Percentiles rank a stretch among this genome's conserved stretches.
These are phyloP conservation scores for Leccinum broughii DNA, from an alignment of 768 basidiomycete species.

Conservation along the genomic window DNA sequence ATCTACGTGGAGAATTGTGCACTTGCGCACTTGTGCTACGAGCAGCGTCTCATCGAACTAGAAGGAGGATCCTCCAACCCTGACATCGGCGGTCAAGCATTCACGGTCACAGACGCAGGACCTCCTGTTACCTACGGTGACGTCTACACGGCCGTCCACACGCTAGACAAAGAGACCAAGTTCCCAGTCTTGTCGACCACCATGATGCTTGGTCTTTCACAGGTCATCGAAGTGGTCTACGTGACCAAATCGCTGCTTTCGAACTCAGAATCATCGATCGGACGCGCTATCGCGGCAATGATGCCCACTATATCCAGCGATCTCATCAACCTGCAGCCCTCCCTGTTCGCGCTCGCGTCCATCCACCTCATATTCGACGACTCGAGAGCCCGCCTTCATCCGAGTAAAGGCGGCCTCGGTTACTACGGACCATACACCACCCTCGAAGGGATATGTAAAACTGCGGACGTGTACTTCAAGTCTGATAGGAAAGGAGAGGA, in stretches of 20 bases:
- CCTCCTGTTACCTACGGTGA: slow-evolving; percentile 65
- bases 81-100: slow-evolving; percentile 75
- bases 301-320: slow-evolving; percentile 51
- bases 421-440: slow-evolving; percentile 61
- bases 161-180: slow-evolving; percentile 55
- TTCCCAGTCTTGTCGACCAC: slow-evolving; percentile 63
- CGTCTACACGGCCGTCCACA: slow-evolving; percentile 52
- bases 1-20: slow-evolving; percentile 78
- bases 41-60: slow-evolving; percentile 63
- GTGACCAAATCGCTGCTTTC: slow-evolving; percentile 45
- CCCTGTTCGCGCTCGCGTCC: slow-evolving; percentile 52
- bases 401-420: slow-evolving; percentile 61
- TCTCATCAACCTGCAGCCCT: slow-evolving; percentile 56
- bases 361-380: slow-evolving; percentile 66
- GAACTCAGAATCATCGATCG: slow-evolving; percentile 27
- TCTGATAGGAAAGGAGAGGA: slow-evolving; percentile 39
- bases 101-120: slow-evolving; percentile 65
- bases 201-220: slow-evolving; percentile 61
- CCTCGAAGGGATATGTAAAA: slow-evolving; percentile 56
- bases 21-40: slow-evolving; percentile 70
- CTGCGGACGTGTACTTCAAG: slow-evolving; percentile 47
- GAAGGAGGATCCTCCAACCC: slow-evolving; percentile 44
- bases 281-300: slow-evolving; percentile 35
- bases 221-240: slow-evolving; percentile 58
- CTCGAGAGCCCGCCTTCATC: slow-evolving; percentile 57